phyloP scores from a whole-genome alignment of 2,329 filamentous ascomycete species.

The Arachnomyces sp. region DNA sequence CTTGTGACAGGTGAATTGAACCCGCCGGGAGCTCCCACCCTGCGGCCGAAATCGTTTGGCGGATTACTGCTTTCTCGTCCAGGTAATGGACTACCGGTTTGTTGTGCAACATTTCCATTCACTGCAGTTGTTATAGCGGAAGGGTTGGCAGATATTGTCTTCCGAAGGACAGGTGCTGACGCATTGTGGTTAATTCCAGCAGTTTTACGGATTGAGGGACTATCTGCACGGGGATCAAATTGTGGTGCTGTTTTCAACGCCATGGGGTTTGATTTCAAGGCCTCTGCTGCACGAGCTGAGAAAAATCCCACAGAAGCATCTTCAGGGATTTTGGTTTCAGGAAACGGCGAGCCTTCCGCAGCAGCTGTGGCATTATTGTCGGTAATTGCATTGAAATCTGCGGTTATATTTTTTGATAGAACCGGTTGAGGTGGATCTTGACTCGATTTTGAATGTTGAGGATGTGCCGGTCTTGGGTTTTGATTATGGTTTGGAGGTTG shows the following conservation, averaged over 20 bases:
- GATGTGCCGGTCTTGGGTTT: slow-evolving; percentile 12
- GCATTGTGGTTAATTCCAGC: slow-evolving; percentile 75
- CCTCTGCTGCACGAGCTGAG: slow-evolving; percentile 59
- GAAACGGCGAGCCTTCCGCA: slow-evolving; percentile 13
- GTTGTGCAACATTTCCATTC: background rate
- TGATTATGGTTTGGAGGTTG: slow-evolving; percentile 7
- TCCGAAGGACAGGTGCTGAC: slow-evolving; percentile 61
- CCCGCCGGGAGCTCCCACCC: slow-evolving; percentile 1
- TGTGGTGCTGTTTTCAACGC: slow-evolving; percentile 40
- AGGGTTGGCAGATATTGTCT: slow-evolving; percentile 1
- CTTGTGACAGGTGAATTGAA: background rate
- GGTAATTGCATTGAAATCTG: background rate
- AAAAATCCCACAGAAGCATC: slow-evolving; percentile 56
- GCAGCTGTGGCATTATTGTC: too few relatives aligned
- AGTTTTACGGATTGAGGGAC: slow-evolving; percentile 81
- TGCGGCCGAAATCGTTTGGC: too few relatives aligned
- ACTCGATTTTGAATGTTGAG: slow-evolving; percentile 16
- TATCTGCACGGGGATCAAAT: slow-evolving; percentile 69
- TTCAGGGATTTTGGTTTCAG: slow-evolving; percentile 12
- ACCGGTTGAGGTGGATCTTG: slow-evolving; percentile 13
- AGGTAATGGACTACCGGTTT: background rate
- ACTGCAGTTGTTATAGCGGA: slow-evolving; percentile 6
- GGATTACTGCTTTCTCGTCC: too few relatives aligned
- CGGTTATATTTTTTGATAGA: slow-evolving; percentile 13
- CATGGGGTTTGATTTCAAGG: slow-evolving; percentile 45